Conservation (phyloP, 192 early-diverging fungal genomes). For the Linnemannia hyalina region DNA sequence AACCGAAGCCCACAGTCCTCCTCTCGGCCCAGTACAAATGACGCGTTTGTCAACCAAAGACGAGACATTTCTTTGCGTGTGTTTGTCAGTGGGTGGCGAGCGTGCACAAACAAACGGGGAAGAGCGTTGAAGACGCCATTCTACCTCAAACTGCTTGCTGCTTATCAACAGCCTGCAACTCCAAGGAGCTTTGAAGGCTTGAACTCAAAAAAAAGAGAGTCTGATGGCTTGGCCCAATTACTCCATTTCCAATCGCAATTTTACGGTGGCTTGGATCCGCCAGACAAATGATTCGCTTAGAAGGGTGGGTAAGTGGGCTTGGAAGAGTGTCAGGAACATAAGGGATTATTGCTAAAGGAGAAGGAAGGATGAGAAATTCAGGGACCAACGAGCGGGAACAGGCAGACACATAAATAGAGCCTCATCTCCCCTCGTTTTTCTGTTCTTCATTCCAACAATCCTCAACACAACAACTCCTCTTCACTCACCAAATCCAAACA, state of each 20-base stretch:
- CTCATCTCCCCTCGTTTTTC: neutral
- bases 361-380: neutral
- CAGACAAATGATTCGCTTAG: neutral
- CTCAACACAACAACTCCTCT: neutral
- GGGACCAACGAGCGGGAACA: neutral
- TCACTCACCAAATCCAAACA: neutral
- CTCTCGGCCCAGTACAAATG: neutral
- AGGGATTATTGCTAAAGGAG: neutral
- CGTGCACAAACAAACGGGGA: neutral
- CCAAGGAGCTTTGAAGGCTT: too few relatives aligned
- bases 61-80: neutral
- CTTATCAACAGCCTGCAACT: neutral
- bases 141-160: neutral
- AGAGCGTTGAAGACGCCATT: neutral
- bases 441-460: slow-evolving; percentile 9
- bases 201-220: neutral
- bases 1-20: neutral
- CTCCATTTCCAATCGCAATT: neutral
- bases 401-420: slow-evolving; percentile 2
- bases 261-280: neutral
- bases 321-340: neutral
- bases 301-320: neutral
- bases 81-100: neutral
- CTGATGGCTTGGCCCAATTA: neutral
- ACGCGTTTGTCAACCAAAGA: neutral